Conservation (phyloP, 129 eudicot genomes). For the Tagetes erecta region DNA sequence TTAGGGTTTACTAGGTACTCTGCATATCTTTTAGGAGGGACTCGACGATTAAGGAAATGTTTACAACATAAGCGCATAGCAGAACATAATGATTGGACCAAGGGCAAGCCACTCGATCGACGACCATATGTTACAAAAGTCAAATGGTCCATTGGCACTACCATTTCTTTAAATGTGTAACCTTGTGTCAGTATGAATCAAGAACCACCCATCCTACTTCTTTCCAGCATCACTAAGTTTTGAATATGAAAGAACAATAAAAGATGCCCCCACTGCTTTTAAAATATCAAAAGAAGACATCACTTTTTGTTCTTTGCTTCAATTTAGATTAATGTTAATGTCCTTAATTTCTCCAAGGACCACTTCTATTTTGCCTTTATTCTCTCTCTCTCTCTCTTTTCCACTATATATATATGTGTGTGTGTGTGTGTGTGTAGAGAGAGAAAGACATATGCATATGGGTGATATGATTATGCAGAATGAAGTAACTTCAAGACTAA, state of each 20-base stretch:
- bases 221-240: constrained; percentile 23
- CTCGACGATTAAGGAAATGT: too few relatives aligned
- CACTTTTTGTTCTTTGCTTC: constrained; percentile 41
- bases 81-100: not conserved
- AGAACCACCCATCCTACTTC: constrained; percentile 28
- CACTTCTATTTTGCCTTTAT: constrained; percentile 30
- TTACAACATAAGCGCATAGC: not conserved
- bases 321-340: constrained; percentile 28
- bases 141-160: constrained; percentile 12
- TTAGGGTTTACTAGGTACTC: too few relatives aligned
- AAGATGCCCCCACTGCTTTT: constrained; percentile 26
- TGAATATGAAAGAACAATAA: constrained; percentile 39
- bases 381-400: constrained; percentile 1
- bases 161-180: constrained; percentile 23
- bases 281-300: constrained; percentile 14
- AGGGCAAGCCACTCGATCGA: not conserved
- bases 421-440: not conserved
- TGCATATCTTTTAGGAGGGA: too few relatives aligned
- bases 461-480: constrained; percentile 13
- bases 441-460: too few relatives aligned
- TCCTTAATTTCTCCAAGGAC: constrained; percentile 34
- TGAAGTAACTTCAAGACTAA: constrained; percentile 24
- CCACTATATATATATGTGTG: not conserved
- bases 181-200: constrained; percentile 23
- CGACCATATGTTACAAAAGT: not conserved